These are phyloP conservation scores for Barnettozyma siamensis DNA, from an alignment of 805 yeast species.

Conservation along the genomic window DNA sequence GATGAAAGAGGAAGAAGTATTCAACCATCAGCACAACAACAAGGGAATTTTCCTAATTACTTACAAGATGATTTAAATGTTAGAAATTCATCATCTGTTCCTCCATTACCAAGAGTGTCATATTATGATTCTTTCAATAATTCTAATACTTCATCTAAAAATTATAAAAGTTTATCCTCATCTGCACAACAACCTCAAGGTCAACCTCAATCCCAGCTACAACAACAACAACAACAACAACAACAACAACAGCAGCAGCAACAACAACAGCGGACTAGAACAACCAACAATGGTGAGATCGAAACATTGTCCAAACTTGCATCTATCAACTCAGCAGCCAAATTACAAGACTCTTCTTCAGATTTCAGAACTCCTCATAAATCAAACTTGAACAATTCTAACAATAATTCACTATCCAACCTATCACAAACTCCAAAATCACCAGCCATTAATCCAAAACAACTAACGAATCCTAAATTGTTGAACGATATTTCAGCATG, in stretches of 20 bases:
- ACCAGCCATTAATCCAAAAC: slow-evolving; percentile 43
- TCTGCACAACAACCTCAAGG: too few relatives aligned
- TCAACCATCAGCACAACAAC: slow-evolving; percentile 6
- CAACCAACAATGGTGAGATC: background rate
- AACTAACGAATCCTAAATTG: slow-evolving; percentile 46
- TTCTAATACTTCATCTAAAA: slow-evolving; percentile 4
- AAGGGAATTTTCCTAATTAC: background rate
- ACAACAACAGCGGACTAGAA: slow-evolving; percentile 3
- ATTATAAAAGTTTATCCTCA: background rate
- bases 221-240: background rate
- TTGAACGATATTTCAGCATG: slow-evolving; percentile 83
- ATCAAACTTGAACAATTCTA: background rate
- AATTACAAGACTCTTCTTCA: slow-evolving; percentile 12
- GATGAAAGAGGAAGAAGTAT: slow-evolving; percentile 16
- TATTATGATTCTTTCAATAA: slow-evolving; percentile 18
- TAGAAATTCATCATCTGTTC: slow-evolving; percentile 20
- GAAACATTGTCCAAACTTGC: slow-evolving; percentile 19
- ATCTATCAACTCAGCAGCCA: slow-evolving; percentile 18
- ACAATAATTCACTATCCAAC: too few relatives aligned
- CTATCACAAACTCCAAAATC: slow-evolving; percentile 27
- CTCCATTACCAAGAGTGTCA: slow-evolving; percentile 22
- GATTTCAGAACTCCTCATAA: slow-evolving; percentile 11
- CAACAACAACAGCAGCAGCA: too few relatives aligned
- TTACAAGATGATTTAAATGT: slow-evolving; percentile 3
- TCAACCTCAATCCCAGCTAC: background rate